Evolutionary conservation across 352 stramenopile genomes (phyloP), one percentile per base, ranked within the genome.

Genomic region (Phytophthora pistaciae): DNA sequence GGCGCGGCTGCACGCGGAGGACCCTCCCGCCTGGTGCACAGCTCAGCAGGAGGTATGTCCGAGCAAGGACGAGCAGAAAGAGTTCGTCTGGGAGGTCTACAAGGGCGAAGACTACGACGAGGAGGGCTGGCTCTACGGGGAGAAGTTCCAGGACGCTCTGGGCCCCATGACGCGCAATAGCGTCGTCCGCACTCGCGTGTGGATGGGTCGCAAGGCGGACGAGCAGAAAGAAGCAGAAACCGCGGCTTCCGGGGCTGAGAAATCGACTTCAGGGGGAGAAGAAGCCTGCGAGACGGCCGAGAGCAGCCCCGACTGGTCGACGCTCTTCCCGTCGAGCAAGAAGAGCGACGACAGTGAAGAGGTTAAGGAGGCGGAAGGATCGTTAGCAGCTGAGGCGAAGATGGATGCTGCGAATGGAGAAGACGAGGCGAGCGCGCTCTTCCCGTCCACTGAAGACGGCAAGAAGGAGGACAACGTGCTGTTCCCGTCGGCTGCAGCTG

Each of bases 71-170:
- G 82, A 94, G 57, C 83, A 84, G 60, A 81, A 75, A n/a, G 80
- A 85, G 52, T 82, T 82, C 60, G 69, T 81, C 18, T 96, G 89
- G 89, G 75, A 81, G n/a, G 77, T 95, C 33, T 96, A 94, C 80
- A 92, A 91, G 60, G 83, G 86, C 6, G 77, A 92, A 40, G 89
- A 96, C 67, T 96, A 96, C 67, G 89, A 96, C 53, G 83, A 90
- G 44, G 88, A 96, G 67, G 89, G 89, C 16, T 96, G 89, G 89
- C 78, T 96, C 21, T 96, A 96, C 58, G 82, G 87, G 29, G 64
- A 78, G 4, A 80, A 70, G n/a, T 96, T 96, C 68, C 67, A 77
- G 9, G 85, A 90, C 14, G 78, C 88, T 31, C 76, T 91, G 59
- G 89, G 87, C 0, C 76, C 75, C 18, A 93, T 91, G 74, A 89